Percentiles rank a stretch among this genome's conserved stretches.
Evolutionary conservation across 768 basidiomycete species (phyloP).

Genomic region (Dentipellis sp.): DNA sequence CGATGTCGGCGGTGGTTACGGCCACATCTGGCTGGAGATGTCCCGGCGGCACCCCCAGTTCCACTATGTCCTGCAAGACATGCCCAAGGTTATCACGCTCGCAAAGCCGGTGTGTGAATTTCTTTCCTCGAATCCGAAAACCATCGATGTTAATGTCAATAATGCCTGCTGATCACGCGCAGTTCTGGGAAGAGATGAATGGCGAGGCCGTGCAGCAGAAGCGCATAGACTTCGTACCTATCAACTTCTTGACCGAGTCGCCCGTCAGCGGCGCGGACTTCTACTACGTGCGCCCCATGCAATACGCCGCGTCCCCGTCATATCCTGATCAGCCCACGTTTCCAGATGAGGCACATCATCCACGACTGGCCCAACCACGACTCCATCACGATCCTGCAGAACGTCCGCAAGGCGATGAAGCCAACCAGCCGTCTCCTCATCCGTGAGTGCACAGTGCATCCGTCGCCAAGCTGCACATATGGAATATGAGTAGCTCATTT

Average conservation of each 20-base stretch:
- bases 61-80: slow-evolving; percentile 23
- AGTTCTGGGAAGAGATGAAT: slow-evolving; percentile 24
- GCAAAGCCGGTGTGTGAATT: slow-evolving; percentile 16
- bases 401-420: slow-evolving; percentile 28
- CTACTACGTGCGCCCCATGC: slow-evolving; percentile 27
- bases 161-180: neutral
- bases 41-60: slow-evolving; percentile 19
- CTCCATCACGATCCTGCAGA: slow-evolving; percentile 26
- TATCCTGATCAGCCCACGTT: neutral
- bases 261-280: slow-evolving; percentile 28
- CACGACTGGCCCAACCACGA: slow-evolving; percentile 34
- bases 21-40: slow-evolving; percentile 18
- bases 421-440: slow-evolving; percentile 27
- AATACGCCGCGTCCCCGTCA: neutral
- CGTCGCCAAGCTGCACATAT: neutral
- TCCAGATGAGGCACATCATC: slow-evolving; percentile 27
- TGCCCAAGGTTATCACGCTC: slow-evolving; percentile 21
- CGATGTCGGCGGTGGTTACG: slow-evolving; percentile 26
- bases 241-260: slow-evolving; percentile 30
- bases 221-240: slow-evolving; percentile 27
- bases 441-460: slow-evolving; percentile 19
- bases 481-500: neutral
- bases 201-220: slow-evolving; percentile 27
- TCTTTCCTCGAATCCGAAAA: neutral
- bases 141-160: neutral